Evolutionary conservation across 768 basidiomycete genomes (phyloP), one percentile per base, ranked within the genome.

Genomic region (Kwoniella europaea): DNA sequence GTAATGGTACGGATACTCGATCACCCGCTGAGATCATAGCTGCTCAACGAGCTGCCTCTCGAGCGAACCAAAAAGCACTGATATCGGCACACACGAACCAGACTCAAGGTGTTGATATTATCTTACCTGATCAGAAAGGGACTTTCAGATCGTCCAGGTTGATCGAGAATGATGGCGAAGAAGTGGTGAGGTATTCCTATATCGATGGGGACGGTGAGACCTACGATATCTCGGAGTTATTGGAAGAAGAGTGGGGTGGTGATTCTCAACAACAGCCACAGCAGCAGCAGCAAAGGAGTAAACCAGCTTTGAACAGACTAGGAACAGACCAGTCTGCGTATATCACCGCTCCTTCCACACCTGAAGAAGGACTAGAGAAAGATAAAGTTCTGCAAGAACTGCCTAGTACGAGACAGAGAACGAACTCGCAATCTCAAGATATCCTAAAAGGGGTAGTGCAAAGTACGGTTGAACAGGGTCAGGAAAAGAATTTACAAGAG

Each of bases 1-100:
- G 57, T 24, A 53, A 20, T 15, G 58, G 41, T n/a, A 42, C 10
- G 24, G 68, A 55, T 20, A 67, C 18, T 29, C 42, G 56, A 24
- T 92, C 92, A 3, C 88, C 90, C 24, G 92, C 92, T 73, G 94
- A 97, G 75, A 91, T 97, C 77, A 97, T 98, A 67, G 92, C 92
- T 13, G 94, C 94, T 5, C 96, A 98, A 79, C 89, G 95, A 5
- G 92, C 91, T 1, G 92, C 90, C 0, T 90, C 88, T 7, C 88
- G 92, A 12, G 95, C 94, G 1, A 95, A 90, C 71, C 95, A 91
- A 78, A 87, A 91, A 50, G 91, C 91, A 9, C 90, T 96, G 29
- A 89, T 97, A 27, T 91, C 91, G 12, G 89, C 94, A 0, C 92
- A 93, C 74, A 86, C 89, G 3, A 98, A 98, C 79, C 88, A 90